Base-by-base conservation (phyloP, 331 rosid species). In the Quercus phellos region DNA sequence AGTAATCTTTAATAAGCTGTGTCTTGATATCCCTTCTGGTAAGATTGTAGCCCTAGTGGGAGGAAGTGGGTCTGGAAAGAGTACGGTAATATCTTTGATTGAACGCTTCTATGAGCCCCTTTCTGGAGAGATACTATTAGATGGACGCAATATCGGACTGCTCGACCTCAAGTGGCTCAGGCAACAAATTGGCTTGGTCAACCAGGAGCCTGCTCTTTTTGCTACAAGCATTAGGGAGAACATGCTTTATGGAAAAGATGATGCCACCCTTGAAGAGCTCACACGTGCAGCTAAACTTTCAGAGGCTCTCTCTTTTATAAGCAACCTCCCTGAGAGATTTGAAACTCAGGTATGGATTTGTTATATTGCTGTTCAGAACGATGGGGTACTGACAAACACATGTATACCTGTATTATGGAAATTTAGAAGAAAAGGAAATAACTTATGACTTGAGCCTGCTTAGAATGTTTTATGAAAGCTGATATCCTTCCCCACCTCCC, bases 11-110 rank as follows among this genome's bases (percentile, higher is more conserved):
- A 73, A 87, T 70, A 87, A 89, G 74, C 73, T 95, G 42, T 72
- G 80, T 80, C 94, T 95, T 32, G 88, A 95, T 27, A 92, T 95
- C 82, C 97, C 97, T 71, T 76, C 96, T 0, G 98, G 98, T 35
- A 95, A 95, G 87, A 90, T 90, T 77, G 78, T 92, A 43, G 99
- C 99, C 12, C 91, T 95, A 58, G 98, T 95, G 60, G 97, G 99
- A 85, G 97, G 96, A 68, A 92, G 98, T 80, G 99, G 99, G 11
- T 95, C 99, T 4, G 99, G 99, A 63, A 95, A 95, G 80, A 92
- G 98, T 83, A 91, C 99, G 1, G 91, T 87, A 14, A 78, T 92
- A 73, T 92, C 99, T 2, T 79, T 95, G 90, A 89, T 95, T 46
- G 98, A 95, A 75, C 88, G 98, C 17, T 95, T 95, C 82, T 95